Evolutionary conservation across 1,139 yeast genomes (phyloP), one percentile per base, ranked within the genome.

Genomic region (Magnusiomyces starmeri): DNA sequence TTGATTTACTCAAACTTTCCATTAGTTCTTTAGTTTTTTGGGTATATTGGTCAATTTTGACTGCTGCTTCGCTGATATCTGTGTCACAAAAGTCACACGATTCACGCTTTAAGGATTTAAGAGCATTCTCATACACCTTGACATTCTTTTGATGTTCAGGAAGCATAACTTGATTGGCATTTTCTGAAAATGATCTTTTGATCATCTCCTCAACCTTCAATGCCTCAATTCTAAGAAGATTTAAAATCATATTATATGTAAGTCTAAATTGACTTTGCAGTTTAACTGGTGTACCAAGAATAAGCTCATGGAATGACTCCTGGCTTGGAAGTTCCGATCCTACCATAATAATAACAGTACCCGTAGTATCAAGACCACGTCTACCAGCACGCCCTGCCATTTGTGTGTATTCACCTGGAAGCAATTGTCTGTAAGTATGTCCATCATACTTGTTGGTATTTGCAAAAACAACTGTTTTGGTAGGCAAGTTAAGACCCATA

Each of bases 331-430:
- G 25, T 16, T 40, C 35, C 8, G 35, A 22, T 20, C 21, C 40
- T 1, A 94, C 77, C 95, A 92, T 88, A 25, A 90, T 82, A 55
- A 94, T 89, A n/a, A 94, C 98, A 0, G 96, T 90, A 62, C 98
- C 98, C 1, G 87, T 87, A 27, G 82, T 74, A 73, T 92, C 98
- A 58, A 92, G 73, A 45, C 98, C 98, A 75, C 98, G 83, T 71
- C 98, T 82, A 59, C 98, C 98, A 1, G 98, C 98, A 70, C 98
- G 80, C 51, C 98, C 98, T 0, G 97, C 90, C 98, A 94, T 92
- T 70, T 92, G 98, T 1, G 97, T 94, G 66, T 90, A 92, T 66
- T 92, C 98, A 46, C 98, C 98, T 0, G 98, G 96, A 10, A 85
- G 74, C 56, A 92, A 73, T 63, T 83, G 79, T 66, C 99, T 78